These are phyloP conservation scores for Pichia ethanolica DNA, from an alignment of 805 yeast species.

Conservation along the genomic window DNA sequence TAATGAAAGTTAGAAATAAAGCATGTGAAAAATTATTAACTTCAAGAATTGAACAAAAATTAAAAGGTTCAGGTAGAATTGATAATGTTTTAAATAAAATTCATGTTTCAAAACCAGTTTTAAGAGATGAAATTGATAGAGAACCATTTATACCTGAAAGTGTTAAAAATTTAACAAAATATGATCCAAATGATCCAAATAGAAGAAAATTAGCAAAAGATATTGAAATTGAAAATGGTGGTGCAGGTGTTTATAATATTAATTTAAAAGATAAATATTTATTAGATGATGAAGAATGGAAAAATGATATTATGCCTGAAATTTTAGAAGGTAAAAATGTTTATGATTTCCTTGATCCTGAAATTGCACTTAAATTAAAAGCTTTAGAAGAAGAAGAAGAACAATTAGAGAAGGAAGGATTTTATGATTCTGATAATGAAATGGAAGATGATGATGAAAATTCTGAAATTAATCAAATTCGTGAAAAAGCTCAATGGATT, in stretches of 20 bases:
- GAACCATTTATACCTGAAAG: conserved; percentile 78
- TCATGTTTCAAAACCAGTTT: conserved; percentile 85
- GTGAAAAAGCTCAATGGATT: conserved; percentile 89
- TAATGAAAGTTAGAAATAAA: conserved; percentile 91
- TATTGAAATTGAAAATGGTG: conserved; percentile 91
- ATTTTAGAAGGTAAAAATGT: conserved; percentile 92
- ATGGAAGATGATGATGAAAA: conserved; percentile 47
- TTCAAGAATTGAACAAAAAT: conserved; percentile 92
- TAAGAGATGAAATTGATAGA: conserved; percentile 81
- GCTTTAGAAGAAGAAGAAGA: conserved; percentile 98
- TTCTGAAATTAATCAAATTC: conserved; percentile 52
- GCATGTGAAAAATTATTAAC: conserved; percentile 96
- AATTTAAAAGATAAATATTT: conserved; percentile 88
- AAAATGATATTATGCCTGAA: conserved; percentile 95
- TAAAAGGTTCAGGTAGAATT: conserved; percentile 87
- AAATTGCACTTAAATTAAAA: conserved; percentile 85
- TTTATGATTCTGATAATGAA: conserved; percentile 81
- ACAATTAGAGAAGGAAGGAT: conserved; percentile 85
- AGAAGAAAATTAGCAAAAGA: conserved; percentile 80
- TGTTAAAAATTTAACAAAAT: conserved; percentile 51
- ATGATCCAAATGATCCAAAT: conserved; percentile 73
- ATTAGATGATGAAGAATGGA: conserved; percentile 96
- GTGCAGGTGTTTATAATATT: conserved; percentile 96
- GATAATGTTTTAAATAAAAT: conserved; percentile 87
- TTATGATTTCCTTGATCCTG: conserved; percentile 95